Evolutionary conservation across 306 rosid species (phyloP).

Genomic region (Vigna hirtella): DNA sequence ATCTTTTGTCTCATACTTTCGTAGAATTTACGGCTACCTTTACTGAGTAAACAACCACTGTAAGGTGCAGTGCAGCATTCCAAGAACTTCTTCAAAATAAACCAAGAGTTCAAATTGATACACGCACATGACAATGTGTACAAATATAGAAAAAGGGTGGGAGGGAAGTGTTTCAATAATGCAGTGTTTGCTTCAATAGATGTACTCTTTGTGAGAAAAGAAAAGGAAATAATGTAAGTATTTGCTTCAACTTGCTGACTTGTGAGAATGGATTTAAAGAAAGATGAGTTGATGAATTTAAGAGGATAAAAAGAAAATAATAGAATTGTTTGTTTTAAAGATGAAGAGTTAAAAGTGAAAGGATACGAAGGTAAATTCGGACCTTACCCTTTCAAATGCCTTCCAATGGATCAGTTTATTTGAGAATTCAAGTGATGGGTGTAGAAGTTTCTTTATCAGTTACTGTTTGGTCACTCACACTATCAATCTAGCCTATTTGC

Average conservation of each 20-base stretch:
- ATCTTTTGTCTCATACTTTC: neutral
- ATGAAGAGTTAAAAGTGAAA: too few species aligned
- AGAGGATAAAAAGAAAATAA: too few species aligned
- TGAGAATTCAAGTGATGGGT: neutral
- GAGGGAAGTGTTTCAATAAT: neutral
- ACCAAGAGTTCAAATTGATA: conserved; percentile 23
- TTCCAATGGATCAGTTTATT: neutral
- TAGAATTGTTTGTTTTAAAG: too few species aligned
- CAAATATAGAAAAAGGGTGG: conserved; percentile 23
- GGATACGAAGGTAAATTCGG: too few species aligned
- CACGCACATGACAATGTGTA: conserved; percentile 29
- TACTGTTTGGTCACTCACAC: neutral
- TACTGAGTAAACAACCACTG: neutral
- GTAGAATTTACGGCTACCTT: neutral
- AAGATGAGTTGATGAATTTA: too few species aligned
- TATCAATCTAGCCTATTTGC: too few species aligned
- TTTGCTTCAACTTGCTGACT: too few species aligned
- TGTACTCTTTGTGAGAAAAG: too few species aligned
- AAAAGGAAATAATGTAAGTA: too few species aligned
- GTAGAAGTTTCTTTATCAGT: neutral
- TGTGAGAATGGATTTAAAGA: too few species aligned
- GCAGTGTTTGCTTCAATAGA: too few species aligned
- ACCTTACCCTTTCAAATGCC: neutral
- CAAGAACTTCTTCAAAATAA: conserved; percentile 28
- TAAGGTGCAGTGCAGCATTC: neutral